phyloP scores from a whole-genome alignment of 2,329 filamentous ascomycete genomes.

The Trichoderma lentiforme region DNA sequence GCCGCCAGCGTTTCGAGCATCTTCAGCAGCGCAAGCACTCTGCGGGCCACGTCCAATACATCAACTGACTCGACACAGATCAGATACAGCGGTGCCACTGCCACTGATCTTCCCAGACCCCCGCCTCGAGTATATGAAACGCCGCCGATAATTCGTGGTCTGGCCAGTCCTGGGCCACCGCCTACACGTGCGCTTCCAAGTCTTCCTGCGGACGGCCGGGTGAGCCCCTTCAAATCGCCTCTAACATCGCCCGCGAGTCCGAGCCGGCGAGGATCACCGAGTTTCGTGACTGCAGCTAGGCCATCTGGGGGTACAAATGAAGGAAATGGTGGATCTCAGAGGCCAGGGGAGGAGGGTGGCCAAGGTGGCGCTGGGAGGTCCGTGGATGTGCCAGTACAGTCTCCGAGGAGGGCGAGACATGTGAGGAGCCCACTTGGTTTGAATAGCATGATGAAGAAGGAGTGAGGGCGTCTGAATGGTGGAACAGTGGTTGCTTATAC shows the following conservation, averaged over 20 bases:
- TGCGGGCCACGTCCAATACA: not conserved
- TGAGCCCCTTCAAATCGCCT: slow-evolving; percentile 20
- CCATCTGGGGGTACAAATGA: not conserved
- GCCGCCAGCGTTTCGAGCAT: slow-evolving; percentile 2
- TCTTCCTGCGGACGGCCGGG: slow-evolving; percentile 21
- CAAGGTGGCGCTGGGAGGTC: not conserved
- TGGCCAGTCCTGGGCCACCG: slow-evolving; percentile 41
- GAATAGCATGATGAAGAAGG: slow-evolving; percentile 13
- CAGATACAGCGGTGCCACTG: not conserved
- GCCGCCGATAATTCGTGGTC: slow-evolving; percentile 21
- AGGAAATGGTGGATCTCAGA: not conserved
- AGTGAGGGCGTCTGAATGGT: not conserved
- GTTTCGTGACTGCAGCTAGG: not conserved
- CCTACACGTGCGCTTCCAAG: slow-evolving; percentile 43
- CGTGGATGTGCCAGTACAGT: not conserved
- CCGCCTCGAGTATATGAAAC: slow-evolving; percentile 16
- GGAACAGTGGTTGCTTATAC: no score
- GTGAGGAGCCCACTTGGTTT: slow-evolving; percentile 24
- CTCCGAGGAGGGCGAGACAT: slow-evolving; percentile 16
- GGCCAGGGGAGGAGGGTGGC: not conserved
- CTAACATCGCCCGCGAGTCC: not conserved
- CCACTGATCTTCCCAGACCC: slow-evolving; percentile 1
- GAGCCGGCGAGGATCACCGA: not conserved
- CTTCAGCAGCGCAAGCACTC: not conserved
- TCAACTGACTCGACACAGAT: not conserved